Evolutionary conservation across 169 alveolate species (phyloP), one percentile per base, ranked within the genome.

Genomic region (Eimeria acervulina): DNA sequence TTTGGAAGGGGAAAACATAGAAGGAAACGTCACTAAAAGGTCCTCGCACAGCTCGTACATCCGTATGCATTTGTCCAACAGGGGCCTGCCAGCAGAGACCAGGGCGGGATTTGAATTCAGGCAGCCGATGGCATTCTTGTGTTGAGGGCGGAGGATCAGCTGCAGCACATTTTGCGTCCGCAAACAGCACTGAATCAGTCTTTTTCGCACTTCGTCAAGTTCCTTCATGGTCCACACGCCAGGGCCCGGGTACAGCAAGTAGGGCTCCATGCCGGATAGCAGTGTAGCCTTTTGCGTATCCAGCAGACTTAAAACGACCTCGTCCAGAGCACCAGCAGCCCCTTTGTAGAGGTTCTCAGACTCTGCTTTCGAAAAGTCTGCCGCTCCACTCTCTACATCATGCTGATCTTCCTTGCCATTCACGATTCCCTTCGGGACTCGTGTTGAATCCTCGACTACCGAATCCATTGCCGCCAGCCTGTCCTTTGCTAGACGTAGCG

Each of bases 241-340:
- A 15, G 91, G 90, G n/a, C 95, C 95, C 6, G 90, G 91, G 89
- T 83, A 74, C 40, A 92, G 38, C 85, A 92, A 4, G 84, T 52
- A 92, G 7, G 95, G 95, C 95, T 92, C 95, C 95, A 92, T 92
- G 33, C 92, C 95, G 10, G 95, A 92, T 26, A 92, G 26, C 47
- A 92, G 66, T 13, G 84, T 85, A 33, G 91, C 83, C 38, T 92
- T 92, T 52, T 92, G 81, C 1, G 23, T 38, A 52, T 85, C 93
- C 47, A 85, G 76, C 31, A 85, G 81, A 72, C 93, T 61, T 23
- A 85, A 40, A 10, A 85, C 40, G 40, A 31, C 80, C 19, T 61
- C 47, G 44, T 85, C 80, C 59, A 85, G 59, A n/a, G 36, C 93
- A 61, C 47, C 61, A 17, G 38, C 38, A 36, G 59, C 55, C 44